These are phyloP conservation scores for Neospora caninum DNA, from an alignment of 169 alveolate species.

Conservation along the genomic window DNA sequence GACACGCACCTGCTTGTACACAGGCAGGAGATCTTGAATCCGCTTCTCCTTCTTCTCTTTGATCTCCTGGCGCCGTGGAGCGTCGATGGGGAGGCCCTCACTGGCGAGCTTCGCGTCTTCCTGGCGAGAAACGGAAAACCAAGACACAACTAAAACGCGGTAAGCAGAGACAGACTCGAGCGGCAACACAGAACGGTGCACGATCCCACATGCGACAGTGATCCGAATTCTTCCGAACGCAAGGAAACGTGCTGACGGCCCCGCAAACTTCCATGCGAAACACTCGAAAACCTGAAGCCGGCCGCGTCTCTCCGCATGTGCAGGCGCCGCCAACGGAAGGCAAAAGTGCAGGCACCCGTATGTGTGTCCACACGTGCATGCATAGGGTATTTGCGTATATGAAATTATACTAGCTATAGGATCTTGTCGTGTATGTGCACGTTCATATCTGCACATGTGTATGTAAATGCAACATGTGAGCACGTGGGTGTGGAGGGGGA, in stretches of 20 bases:
- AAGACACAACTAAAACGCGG: not conserved
- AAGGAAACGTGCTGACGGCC: no score
- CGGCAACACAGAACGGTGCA: not conserved
- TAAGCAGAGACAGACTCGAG: not conserved
- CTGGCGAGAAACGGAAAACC: not conserved
- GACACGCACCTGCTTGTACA: slow-evolving; percentile 57
- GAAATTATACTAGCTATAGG: no score
- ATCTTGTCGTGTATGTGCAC: no score
- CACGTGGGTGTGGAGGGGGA: not conserved
- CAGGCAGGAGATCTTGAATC: slow-evolving; percentile 50
- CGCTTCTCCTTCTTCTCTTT: slow-evolving; percentile 32
- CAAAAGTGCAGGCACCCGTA: no score
- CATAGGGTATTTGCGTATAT: not conserved
- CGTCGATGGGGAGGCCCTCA: slow-evolving; percentile 15
- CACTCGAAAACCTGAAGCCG: no score
- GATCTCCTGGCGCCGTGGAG: slow-evolving; percentile 35
- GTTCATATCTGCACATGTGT: not conserved
- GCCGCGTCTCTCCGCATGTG: no score
- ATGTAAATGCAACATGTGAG: not conserved
- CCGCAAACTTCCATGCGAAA: no score
- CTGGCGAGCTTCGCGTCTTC: slow-evolving; percentile 7
- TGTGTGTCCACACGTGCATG: no score
- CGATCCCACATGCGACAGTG: no score
- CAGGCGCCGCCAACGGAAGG: no score
- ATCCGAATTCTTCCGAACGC: no score